A percentile compares a stretch with the other conserved stretches of the same genome.
Evolutionary conservation across 768 basidiomycete genomes (phyloP).

Genomic region (Agaricus sinodeliciosus): DNA sequence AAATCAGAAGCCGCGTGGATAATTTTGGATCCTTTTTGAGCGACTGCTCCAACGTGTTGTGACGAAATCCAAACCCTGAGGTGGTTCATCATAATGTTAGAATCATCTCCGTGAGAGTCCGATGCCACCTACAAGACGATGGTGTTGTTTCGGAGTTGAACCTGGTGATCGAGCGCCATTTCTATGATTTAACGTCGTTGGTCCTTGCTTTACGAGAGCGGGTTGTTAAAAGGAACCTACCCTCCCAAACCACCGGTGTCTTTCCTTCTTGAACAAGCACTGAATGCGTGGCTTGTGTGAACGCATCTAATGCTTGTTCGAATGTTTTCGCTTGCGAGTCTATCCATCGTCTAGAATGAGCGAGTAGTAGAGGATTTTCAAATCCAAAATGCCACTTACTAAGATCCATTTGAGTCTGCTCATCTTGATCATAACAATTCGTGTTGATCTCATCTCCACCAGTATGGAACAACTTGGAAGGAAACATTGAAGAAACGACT

Average conservation of each 20-base stretch:
- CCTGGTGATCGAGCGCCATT: constrained; percentile 51
- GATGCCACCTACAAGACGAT: constrained; percentile 39
- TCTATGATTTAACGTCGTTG: constrained; percentile 37
- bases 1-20: constrained; percentile 71
- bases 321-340: constrained; percentile 42
- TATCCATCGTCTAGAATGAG: constrained; percentile 5
- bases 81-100: neutral
- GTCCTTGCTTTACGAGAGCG: neutral
- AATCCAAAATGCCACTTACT: constrained; percentile 18
- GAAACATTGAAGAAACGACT: constrained; percentile 43
- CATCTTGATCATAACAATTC: constrained; percentile 58
- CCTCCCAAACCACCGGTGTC: constrained; percentile 79
- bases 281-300: constrained; percentile 51
- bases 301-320: constrained; percentile 53
- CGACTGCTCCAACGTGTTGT: constrained; percentile 47
- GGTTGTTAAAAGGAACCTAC: constrained; percentile 19
- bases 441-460: constrained; percentile 81
- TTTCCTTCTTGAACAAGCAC: constrained; percentile 51
- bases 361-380: neutral
- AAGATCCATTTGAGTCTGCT: constrained; percentile 49
- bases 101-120: neutral
- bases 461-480: constrained; percentile 59
- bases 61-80: constrained; percentile 69
- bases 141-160: constrained; percentile 39
- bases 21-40: constrained; percentile 49